phyloP scores from a whole-genome alignment of 2,329 filamentous ascomycete species.

The Emergomyces pasteurianus region DNA sequence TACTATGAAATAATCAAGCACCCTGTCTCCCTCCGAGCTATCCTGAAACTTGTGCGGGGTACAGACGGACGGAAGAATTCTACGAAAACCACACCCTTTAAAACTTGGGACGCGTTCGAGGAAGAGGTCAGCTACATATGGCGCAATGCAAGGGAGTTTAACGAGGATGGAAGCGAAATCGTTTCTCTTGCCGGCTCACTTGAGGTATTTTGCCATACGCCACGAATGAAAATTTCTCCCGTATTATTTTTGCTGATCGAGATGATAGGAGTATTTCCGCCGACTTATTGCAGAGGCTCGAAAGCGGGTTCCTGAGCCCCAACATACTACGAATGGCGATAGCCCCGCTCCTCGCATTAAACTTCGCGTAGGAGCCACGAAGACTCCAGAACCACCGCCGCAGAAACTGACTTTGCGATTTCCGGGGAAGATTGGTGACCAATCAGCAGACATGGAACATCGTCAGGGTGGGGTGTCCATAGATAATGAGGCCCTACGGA shows the following conservation, averaged over 20 bases:
- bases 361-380: slow-evolving; percentile 50
- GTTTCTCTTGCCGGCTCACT: slow-evolving; percentile 65
- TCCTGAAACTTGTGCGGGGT: slow-evolving; percentile 67
- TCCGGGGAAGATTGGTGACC: slow-evolving; percentile 44
- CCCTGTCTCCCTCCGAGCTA: slow-evolving; percentile 63
- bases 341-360: slow-evolving; percentile 61
- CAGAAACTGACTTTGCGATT: slow-evolving; percentile 64
- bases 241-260: not conserved
- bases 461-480: slow-evolving; percentile 37
- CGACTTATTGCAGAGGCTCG: slow-evolving; percentile 60
- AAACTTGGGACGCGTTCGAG: slow-evolving; percentile 71
- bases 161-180: slow-evolving; percentile 83
- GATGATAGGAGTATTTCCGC: slow-evolving; percentile 52
- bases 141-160: slow-evolving; percentile 80
- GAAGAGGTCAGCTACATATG: slow-evolving; percentile 71
- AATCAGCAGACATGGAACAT: slow-evolving; percentile 31
- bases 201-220: slow-evolving; percentile 45
- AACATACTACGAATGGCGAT: slow-evolving; percentile 16
- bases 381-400: slow-evolving; percentile 30
- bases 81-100: slow-evolving; percentile 55
- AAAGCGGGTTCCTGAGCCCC: slow-evolving; percentile 56
- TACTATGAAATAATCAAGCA: slow-evolving; percentile 78
- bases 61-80: slow-evolving; percentile 55
- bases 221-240: not conserved
- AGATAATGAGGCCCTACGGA: slow-evolving; percentile 42